Percentiles rank a stretch among this genome's conserved stretches.
These are phyloP conservation scores for Heliamphora pulchella DNA, from an alignment of 179 eudicot species.

Conservation along the genomic window DNA sequence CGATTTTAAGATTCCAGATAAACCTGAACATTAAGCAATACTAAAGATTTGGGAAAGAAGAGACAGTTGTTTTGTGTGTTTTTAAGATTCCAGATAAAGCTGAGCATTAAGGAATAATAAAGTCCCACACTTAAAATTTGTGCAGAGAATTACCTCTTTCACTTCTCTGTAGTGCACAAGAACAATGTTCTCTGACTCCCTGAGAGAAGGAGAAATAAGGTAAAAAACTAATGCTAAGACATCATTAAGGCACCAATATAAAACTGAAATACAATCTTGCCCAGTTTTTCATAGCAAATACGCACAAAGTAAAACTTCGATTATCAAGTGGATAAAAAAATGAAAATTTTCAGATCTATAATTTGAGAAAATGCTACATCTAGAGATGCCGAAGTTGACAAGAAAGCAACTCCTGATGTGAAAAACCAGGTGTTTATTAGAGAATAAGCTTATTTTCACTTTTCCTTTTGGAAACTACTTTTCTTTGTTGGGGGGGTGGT, in stretches of 20 bases:
- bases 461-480: background rate
- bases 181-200: slow-evolving; percentile 24
- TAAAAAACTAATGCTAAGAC: slow-evolving; percentile 2
- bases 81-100: too few species aligned
- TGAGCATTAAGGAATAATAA: background rate
- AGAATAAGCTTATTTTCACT: background rate
- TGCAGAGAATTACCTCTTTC: slow-evolving; percentile 19
- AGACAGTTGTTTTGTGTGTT: too few species aligned
- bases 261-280: background rate
- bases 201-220: slow-evolving; percentile 13
- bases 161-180: slow-evolving; percentile 30
- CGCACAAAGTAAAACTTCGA: background rate
- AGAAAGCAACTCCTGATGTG: background rate
- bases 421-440: background rate
- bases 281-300: too few species aligned
- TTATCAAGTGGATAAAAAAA: background rate
- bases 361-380: background rate
- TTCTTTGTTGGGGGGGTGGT: background rate
- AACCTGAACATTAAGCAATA: background rate
- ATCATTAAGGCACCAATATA: slow-evolving; percentile 1
- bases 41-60: too few species aligned
- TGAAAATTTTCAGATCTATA: background rate
- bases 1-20: background rate
- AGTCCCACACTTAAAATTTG: background rate
- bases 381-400: background rate